Base-by-base conservation (phyloP, 2,329 filamentous ascomycete species). In the Aspergillus flavus region DNA sequence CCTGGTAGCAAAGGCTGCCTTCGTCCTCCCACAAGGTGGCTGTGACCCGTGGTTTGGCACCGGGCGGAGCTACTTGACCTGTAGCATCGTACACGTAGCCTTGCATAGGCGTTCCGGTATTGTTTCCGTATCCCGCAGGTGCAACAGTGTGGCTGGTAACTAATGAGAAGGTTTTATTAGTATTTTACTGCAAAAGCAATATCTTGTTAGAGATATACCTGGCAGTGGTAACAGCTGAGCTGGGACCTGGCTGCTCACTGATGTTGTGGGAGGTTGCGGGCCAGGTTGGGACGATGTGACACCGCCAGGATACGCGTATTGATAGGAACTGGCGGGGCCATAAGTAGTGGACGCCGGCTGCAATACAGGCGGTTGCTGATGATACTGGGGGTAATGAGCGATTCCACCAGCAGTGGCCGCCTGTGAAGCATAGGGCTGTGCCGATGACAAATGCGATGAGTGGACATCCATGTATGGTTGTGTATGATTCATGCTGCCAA, bases 11-110 rank as follows among this genome's bases (percentile, higher is more conserved):
- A 34, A 98, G 83, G 75, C 93, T 98, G 39, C 95, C 95, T 75
- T 99, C 95, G 70, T 99, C 95, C 82, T 98, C 95, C 95, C 95
- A 99, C 28, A 99, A 79, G 0, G 95, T 99, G 10, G 95, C 95
- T 5, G 95, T 98, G 32, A 99, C 95, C 66, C 94, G 86, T 23
- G 95, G 95, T 82, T 98, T 98, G 88, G 97, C 96, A 34, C 94
- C 94, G 3, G 92, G 91, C 10, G 95, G 95, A 21, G 93, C 92
- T 64, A 96, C 82, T 78, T 98, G 95, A 10, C 95, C 95, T n/a
- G 92, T 96, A 9, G 89, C 91, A 75, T 98, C 95, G 74, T 91
- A 93, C 21, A 80, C 73, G 68, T 80, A 83, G 55, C 78, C 78
- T 73, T 84, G 82, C 55, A 76, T 70, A 4, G 81, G 78, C 74